phyloP scores from a whole-genome alignment of 805 yeast species.

The Metschnikowia dekortorum region DNA sequence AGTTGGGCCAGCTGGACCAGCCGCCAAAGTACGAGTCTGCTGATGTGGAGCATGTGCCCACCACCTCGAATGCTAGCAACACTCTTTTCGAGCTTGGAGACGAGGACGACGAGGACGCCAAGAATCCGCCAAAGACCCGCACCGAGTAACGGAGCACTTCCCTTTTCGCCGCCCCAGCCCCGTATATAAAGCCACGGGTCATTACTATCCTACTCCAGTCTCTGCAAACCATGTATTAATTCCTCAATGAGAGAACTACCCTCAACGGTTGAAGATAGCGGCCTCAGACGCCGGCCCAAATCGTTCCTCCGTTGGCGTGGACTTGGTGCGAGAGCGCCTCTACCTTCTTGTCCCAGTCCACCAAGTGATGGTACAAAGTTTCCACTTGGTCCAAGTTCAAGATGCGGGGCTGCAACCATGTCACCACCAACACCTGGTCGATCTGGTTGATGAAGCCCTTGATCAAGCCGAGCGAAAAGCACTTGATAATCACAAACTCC shows the following conservation, averaged over 20 bases:
- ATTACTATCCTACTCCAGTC: no score
- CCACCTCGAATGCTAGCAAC: constrained; percentile 18
- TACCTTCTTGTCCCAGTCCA: constrained; percentile 76
- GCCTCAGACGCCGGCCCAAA: constrained; percentile 32
- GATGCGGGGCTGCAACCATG: constrained; percentile 96
- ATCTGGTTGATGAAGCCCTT: constrained; percentile 92
- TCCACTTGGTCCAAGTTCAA: constrained; percentile 78
- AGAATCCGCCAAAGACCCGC: background rate
- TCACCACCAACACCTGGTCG: constrained; percentile 66
- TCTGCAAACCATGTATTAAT: background rate
- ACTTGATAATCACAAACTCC: constrained; percentile 88
- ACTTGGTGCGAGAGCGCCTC: constrained; percentile 47
- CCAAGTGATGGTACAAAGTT: constrained; percentile 67
- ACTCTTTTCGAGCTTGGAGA: constrained; percentile 42
- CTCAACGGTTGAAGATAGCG: background rate
- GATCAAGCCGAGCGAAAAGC: constrained; percentile 76
- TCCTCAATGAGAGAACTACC: background rate
- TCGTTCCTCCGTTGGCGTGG: constrained; percentile 35
- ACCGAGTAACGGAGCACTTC: background rate
- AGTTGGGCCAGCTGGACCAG: constrained; percentile 22
- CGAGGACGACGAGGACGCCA: constrained; percentile 21
- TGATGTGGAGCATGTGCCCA: constrained; percentile 11
- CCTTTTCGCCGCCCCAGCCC: no score
- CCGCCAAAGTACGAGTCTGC: constrained; percentile 29
- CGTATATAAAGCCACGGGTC: no score